These are phyloP conservation scores for Toxicodendron radicans DNA, from an alignment of 345 rosid species.

Conservation along the genomic window DNA sequence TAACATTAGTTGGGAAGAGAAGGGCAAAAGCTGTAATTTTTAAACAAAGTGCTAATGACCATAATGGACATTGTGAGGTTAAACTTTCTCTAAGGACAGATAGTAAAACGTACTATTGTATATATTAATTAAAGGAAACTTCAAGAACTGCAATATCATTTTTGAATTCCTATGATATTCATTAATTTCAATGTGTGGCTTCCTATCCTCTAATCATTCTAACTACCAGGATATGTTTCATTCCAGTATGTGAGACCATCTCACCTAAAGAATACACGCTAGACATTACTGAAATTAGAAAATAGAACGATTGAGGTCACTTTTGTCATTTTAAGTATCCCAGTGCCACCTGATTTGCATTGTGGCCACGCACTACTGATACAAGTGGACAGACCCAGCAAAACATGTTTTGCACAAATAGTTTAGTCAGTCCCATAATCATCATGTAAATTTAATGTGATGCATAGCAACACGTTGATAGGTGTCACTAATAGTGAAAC, in stretches of 20 bases:
- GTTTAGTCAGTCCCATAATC: background rate
- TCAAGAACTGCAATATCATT: background rate
- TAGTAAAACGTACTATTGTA: background rate
- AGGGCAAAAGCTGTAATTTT: background rate
- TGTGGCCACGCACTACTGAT: background rate
- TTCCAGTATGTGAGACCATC: background rate
- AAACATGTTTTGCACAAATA: background rate
- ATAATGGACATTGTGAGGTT: background rate
- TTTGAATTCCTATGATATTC: background rate
- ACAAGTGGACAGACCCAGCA: background rate
- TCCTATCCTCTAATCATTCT: background rate
- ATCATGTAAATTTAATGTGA: background rate
- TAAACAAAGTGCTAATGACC: background rate
- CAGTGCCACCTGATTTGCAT: background rate
- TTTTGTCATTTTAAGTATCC: background rate
- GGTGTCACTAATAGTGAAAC: background rate
- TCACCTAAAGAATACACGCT: background rate
- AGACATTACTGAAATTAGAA: background rate
- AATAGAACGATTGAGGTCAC: background rate
- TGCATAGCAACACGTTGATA: background rate
- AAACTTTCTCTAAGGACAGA: background rate
- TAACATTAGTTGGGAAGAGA: background rate
- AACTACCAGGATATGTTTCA: background rate
- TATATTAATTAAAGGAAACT: background rate
- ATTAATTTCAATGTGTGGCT: constrained; percentile 2